Conservation (phyloP, 305 asterid genomes). For the Solanum hybrid region DNA sequence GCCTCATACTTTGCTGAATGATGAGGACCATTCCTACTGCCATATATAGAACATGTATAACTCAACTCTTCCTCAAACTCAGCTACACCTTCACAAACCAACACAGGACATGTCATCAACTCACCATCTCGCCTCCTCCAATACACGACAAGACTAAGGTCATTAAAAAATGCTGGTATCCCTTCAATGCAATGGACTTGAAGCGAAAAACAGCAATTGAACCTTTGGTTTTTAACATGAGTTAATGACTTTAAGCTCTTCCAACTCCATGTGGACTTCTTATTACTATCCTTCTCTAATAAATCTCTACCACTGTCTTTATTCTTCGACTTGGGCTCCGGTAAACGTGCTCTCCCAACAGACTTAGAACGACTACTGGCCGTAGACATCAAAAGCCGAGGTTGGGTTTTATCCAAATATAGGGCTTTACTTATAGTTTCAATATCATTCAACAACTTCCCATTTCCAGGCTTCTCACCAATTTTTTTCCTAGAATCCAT, state of each 20-base stretch:
- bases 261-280: conserved; percentile 19
- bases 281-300: conserved; percentile 2
- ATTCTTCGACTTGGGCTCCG: conserved; percentile 5
- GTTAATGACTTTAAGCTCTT: conserved; percentile 16
- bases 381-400: conserved; percentile 56
- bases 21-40: conserved; percentile 76
- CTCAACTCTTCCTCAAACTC: conserved; percentile 50
- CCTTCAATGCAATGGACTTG: conserved; percentile 74
- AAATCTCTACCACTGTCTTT: conserved; percentile 5
- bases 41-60: conserved; percentile 70
- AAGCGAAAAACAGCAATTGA: conserved; percentile 14
- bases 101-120: conserved; percentile 23
- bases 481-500: conserved; percentile 53
- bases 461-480: conserved; percentile 50
- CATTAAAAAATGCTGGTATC: conserved; percentile 48
- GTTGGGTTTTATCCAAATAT: conserved; percentile 35
- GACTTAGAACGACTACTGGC: conserved; percentile 79
- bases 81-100: conserved; percentile 25
- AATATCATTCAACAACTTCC: conserved; percentile 58
- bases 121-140: conserved; percentile 40
- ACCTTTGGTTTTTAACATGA: conserved; percentile 11
- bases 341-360: conserved; percentile 36
- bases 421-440: conserved; percentile 61
- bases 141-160: conserved; percentile 24
- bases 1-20: conserved; percentile 90